These are phyloP conservation scores for Stemphylium beticola DNA, from an alignment of 2,329 filamentous ascomycete species.

Conservation along the genomic window DNA sequence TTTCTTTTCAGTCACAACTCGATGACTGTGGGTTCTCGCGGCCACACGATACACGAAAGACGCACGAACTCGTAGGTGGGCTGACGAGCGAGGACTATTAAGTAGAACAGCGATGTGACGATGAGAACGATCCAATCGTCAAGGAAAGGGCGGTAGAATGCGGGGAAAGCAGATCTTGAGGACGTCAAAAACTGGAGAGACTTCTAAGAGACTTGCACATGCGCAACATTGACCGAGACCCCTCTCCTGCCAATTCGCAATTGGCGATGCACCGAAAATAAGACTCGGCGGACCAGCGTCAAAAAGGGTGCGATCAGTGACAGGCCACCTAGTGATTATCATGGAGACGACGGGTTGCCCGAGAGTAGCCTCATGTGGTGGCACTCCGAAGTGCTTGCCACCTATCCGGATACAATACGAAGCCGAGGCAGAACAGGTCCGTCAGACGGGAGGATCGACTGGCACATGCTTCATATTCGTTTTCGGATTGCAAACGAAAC, in stretches of 20 bases:
- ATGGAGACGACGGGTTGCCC: conserved; percentile 23
- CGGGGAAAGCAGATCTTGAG: conserved; percentile 38
- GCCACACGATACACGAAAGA: not conserved
- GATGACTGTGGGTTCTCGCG: not conserved
- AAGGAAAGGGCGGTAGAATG: conserved; percentile 24
- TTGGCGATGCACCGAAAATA: conserved; percentile 24
- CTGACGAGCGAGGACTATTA: not conserved
- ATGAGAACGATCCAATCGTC: conserved; percentile 10
- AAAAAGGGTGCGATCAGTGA: conserved; percentile 36
- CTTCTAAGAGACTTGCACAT: conserved; percentile 33
- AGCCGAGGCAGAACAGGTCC: conserved; percentile 28
- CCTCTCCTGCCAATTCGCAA: conserved; percentile 24
- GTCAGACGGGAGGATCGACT: conserved; percentile 16
- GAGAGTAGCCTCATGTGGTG: conserved; percentile 35
- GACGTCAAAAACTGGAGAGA: conserved; percentile 15
- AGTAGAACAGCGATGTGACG: conserved; percentile 7
- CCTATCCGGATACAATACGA: conserved; percentile 16
- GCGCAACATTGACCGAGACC: conserved; percentile 24
- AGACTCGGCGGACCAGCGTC: conserved; percentile 22
- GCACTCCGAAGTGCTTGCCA: conserved; percentile 43
- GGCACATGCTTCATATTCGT: conserved; percentile 26
- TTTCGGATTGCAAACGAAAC: not conserved
- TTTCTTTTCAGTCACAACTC: not conserved
- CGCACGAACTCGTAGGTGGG: not conserved
- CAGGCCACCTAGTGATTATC: conserved; percentile 16